Conservation (phyloP, 306 rosid genomes). For the Purshia tridentata region DNA sequence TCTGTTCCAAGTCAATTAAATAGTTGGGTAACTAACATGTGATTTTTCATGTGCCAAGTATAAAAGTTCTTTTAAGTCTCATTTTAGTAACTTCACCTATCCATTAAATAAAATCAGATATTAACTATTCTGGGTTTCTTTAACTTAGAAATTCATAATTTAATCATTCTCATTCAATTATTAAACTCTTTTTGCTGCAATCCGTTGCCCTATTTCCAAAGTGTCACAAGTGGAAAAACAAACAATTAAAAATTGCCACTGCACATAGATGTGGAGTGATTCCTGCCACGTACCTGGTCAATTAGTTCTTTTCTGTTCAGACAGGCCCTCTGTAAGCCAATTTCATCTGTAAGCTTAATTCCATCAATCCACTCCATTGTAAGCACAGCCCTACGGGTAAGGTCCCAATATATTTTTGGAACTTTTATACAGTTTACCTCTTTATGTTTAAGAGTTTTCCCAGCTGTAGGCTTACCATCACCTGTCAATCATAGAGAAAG, state of each 20-base stretch:
- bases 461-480: conserved; percentile 38
- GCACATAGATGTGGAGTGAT: conserved; percentile 23
- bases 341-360: conserved; percentile 90
- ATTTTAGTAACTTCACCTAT: background rate
- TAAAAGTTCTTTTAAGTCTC: background rate
- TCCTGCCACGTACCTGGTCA: conserved; percentile 63
- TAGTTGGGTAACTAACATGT: background rate
- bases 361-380: conserved; percentile 99
- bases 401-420: conserved; percentile 91
- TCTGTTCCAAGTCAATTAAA: background rate
- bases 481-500: conserved; percentile 29
- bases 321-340: conserved; percentile 54
- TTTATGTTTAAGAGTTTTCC: conserved; percentile 25
- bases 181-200: background rate
- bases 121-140: background rate
- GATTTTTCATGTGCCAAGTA: background rate
- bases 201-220: background rate
- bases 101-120: background rate
- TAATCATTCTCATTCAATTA: background rate
- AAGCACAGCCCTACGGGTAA: conserved; percentile 67
- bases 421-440: conserved; percentile 54
- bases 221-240: background rate
- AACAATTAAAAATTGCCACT: conserved; percentile 13
- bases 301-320: conserved; percentile 78
- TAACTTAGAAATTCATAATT: background rate